Base-by-base conservation (phyloP, 2,329 filamentous ascomycete species). In the Phaeosphaeria sp. region DNA sequence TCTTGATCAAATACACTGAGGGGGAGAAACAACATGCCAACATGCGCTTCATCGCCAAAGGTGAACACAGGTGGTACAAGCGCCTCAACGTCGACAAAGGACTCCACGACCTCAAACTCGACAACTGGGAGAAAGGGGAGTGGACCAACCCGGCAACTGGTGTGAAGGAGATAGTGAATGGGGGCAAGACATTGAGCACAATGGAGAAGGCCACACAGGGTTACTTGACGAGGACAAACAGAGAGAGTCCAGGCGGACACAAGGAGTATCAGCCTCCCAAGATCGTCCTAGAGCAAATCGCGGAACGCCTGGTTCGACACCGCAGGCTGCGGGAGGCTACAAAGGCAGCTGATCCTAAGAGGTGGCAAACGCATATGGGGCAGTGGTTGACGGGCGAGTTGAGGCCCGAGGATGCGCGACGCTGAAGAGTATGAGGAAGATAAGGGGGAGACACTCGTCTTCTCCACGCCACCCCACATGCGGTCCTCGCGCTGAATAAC, bases 1-100 rank as follows among this genome's bases (percentile, higher is more conserved):
- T 83, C 21, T 65, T 83, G 50, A 81, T 83, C 73, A 83, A 83
- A 57, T 83, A 83, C 66, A 83, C 81, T 5, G 81, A 83, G 63
- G 81, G 81, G 36, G 81, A 83, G 60, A 76, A 79, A 44, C 74
- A 79, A 54, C 81, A 83, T 60, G 74, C 80, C 40, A 77, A 76
- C 52, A 82, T 82, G 80, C 72, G 79, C 9, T 74, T 77, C 22
- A 77, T 80, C 24, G 80, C 81, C 1, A 75, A 74, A 39, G 81
- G 81, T 43, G 80, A 83, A 62, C 73, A 82, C 56, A 79, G 78
- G 1, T 83, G 81, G 81, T 83, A 83, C 64, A 83, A 83, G 64
- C 75, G 81, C 1, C 63, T 83, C 3, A 83, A 83, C 53, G 81
- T 83, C 24, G 74, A 77, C 21, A 69, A 74, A 25, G 81, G 81